Percentiles rank a stretch among this genome's conserved stretches.
phyloP scores from a whole-genome alignment of 2,329 filamentous ascomycete species.

The Claviceps digitariae region DNA sequence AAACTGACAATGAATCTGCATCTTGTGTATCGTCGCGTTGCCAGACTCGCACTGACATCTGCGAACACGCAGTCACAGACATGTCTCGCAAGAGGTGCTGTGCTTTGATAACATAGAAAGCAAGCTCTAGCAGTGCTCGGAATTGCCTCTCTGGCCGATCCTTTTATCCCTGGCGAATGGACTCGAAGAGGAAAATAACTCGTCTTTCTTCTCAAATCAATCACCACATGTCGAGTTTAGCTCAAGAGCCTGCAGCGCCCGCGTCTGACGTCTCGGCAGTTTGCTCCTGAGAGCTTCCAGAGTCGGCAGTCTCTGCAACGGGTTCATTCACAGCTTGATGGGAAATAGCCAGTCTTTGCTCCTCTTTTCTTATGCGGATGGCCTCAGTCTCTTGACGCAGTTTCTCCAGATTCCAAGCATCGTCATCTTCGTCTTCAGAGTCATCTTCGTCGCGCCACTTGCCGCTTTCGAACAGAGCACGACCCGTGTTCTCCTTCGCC shows the following conservation, averaged over 20 bases:
- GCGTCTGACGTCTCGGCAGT: conserved; percentile 1
- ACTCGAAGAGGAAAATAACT: not conserved
- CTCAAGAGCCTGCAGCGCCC: conserved; percentile 8
- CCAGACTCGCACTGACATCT: not conserved
- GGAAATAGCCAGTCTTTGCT: conserved; percentile 42
- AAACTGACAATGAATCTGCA: conserved; percentile 1
- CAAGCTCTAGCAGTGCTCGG: conserved; percentile 12
- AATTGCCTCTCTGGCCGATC: conserved; percentile 13
- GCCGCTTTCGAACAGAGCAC: conserved; percentile 91
- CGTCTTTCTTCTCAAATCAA: not conserved
- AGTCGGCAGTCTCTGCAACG: not conserved
- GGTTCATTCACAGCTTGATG: conserved; percentile 5
- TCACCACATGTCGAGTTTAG: not conserved
- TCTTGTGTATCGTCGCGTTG: not conserved
- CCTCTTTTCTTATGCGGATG: conserved; percentile 60
- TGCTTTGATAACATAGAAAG: conserved; percentile 1
- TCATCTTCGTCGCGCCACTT: conserved; percentile 68
- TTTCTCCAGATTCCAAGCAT: conserved; percentile 70
- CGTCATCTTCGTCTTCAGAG: conserved; percentile 45
- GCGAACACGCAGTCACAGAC: not conserved
- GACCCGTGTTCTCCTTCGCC: conserved; percentile 90
- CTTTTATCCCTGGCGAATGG: not conserved
- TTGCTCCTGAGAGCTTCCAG: conserved; percentile 3
- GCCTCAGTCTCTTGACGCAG: conserved; percentile 76
- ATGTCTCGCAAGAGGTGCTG: conserved; percentile 6